Evolutionary conservation across 495 filamentous ascomycete genomes (phyloP).

Genomic region (Podospora anserina): DNA sequence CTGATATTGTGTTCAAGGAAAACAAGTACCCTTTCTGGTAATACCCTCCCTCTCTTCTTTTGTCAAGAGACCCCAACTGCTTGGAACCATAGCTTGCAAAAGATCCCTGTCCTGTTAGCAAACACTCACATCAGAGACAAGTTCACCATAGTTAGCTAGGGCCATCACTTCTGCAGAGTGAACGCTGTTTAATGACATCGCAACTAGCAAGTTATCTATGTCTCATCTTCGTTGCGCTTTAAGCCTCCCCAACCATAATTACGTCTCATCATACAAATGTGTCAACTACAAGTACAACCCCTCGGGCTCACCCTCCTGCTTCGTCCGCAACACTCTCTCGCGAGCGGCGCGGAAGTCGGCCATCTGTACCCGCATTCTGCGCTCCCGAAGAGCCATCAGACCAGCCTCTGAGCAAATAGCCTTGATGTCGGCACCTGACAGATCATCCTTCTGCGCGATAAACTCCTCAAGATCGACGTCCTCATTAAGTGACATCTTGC

Average conservation of each 20-base stretch:
- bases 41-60: too few species aligned
- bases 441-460: slow-evolving; percentile 96
- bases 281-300: slow-evolving; percentile 87
- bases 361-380: slow-evolving; percentile 98
- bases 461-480: slow-evolving; percentile 99
- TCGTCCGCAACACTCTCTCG: slow-evolving; percentile 96
- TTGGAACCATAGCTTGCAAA: too few species aligned
- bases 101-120: too few species aligned
- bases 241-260: not conserved
- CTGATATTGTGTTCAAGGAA: too few species aligned
- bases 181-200: not conserved
- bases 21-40: too few species aligned
- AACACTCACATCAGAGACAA: not conserved
- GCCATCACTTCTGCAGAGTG: not conserved
- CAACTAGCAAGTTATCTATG: slow-evolving; percentile 16
- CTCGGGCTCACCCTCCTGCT: slow-evolving; percentile 97
- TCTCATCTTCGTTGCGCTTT: slow-evolving; percentile 16
- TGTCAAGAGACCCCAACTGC: too few species aligned
- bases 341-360: slow-evolving; percentile 90
- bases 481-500: slow-evolving; percentile 93
- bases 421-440: slow-evolving; percentile 97
- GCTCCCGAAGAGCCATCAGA: slow-evolving; percentile 89
- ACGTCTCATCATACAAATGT: slow-evolving; percentile 19
- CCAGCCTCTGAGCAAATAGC: slow-evolving; percentile 98
- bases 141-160: not conserved